Conservation (phyloP, 1,139 yeast species). For the Magnusiomyces paraingens region DNA sequence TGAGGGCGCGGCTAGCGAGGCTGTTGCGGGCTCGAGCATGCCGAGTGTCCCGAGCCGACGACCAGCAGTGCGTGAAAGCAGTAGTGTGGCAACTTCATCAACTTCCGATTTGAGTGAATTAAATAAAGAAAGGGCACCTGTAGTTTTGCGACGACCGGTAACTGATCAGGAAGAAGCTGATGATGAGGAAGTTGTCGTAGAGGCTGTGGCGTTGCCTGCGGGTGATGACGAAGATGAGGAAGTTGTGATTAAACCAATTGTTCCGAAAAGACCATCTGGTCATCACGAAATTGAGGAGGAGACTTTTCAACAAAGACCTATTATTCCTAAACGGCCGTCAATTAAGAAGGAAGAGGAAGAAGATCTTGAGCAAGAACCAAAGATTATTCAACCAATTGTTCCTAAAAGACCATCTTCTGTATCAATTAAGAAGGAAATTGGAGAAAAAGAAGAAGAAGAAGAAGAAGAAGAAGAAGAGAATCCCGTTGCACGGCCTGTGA, state of each 20-base stretch:
- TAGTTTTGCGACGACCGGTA: too few relatives aligned
- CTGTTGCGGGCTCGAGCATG: too few relatives aligned
- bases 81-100: not conserved
- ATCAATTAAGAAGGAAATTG: not conserved
- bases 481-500: not conserved
- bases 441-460: not conserved
- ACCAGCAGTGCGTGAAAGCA: not conserved
- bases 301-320: not conserved
- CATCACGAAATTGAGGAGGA: not conserved
- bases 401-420: not conserved
- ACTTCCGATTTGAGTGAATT: not conserved
- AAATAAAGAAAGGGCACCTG: too few relatives aligned
- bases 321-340: too few relatives aligned
- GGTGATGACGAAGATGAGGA: not conserved
- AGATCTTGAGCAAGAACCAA: not conserved
- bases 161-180: too few relatives aligned
- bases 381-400: not conserved
- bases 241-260: not conserved
- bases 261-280: not conserved
- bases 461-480: not conserved
- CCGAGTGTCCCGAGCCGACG: not conserved
- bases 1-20: not conserved
- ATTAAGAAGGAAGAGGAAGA: not conserved
- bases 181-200: too few relatives aligned
- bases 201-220: too few relatives aligned